Percentiles rank a stretch among this genome's conserved stretches.
Conservation (phyloP, 768 basidiomycete species). For the Fomitopsis serialis region DNA sequence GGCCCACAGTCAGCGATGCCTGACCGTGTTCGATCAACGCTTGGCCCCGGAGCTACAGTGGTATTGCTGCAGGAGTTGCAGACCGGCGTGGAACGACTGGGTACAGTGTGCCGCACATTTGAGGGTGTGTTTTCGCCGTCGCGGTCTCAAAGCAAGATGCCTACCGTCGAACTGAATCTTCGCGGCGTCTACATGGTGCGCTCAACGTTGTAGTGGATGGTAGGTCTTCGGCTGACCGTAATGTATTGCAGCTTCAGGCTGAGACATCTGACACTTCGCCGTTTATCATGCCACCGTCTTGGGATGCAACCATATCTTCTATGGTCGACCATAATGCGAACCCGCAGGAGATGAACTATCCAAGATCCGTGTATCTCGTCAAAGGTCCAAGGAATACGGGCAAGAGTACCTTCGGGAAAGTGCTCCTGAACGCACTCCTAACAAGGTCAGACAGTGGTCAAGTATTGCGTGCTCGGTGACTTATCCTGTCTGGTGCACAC, state of each 20-base stretch:
- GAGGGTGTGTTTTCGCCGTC: slow-evolving; percentile 56
- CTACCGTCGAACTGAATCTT: slow-evolving; percentile 37
- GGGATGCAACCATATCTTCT: slow-evolving; percentile 26
- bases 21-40: slow-evolving; percentile 5
- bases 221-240: not conserved
- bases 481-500: not conserved
- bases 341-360: not conserved
- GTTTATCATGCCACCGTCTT: slow-evolving; percentile 32
- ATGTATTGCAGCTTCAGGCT: not conserved
- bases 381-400: slow-evolving; percentile 86
- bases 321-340: not conserved
- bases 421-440: slow-evolving; percentile 65
- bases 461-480: not conserved
- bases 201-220: not conserved
- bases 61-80: slow-evolving; percentile 52
- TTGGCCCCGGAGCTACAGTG: slow-evolving; percentile 28
- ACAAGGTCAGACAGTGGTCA: slow-evolving; percentile 35
- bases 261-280: slow-evolving; percentile 24
- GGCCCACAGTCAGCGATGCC: slow-evolving; percentile 7
- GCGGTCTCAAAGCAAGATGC: slow-evolving; percentile 32
- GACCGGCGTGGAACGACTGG: slow-evolving; percentile 65
- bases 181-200: slow-evolving; percentile 45
- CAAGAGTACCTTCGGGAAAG: slow-evolving; percentile 84
- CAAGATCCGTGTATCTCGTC: slow-evolving; percentile 48
- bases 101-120: slow-evolving; percentile 55